A percentile compares a stretch with the other conserved stretches of the same genome.
These are phyloP conservation scores for Skeletonema costatum DNA, from an alignment of 108 stramenopile genomes.

Conservation along the genomic window DNA sequence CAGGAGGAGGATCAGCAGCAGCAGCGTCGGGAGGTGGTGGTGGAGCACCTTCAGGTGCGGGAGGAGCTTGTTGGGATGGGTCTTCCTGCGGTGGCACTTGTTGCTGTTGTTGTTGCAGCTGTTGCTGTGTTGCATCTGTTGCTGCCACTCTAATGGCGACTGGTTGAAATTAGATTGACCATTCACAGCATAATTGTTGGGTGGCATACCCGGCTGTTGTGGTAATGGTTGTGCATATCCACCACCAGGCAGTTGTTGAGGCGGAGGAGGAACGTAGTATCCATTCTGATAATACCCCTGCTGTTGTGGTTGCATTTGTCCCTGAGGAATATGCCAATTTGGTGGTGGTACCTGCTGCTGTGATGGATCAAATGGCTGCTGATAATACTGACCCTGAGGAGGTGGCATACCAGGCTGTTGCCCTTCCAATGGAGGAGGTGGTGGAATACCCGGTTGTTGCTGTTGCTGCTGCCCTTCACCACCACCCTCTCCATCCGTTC, in stretches of 20 bases:
- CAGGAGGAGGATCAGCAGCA: background rate
- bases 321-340: background rate
- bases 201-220: background rate
- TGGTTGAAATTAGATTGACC: background rate
- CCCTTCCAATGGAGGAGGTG: background rate
- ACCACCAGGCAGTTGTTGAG: background rate
- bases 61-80: background rate
- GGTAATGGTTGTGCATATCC: background rate
- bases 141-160: conserved; percentile 6
- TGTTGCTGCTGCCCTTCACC: background rate
- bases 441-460: background rate
- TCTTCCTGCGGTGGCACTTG: background rate
- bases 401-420: background rate
- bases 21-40: background rate
- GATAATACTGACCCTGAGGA: background rate
- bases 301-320: conserved; percentile 1
- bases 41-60: background rate
- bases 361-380: conserved; percentile 7
- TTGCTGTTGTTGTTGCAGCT: background rate
- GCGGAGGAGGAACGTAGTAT: conserved; percentile 5
- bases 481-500: background rate
- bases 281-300: background rate
- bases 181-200: background rate
- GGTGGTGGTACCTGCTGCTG: background rate
- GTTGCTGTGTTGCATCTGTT: background rate